phyloP scores from a whole-genome alignment of 306 rosid species.

The Lablab purpureus region DNA sequence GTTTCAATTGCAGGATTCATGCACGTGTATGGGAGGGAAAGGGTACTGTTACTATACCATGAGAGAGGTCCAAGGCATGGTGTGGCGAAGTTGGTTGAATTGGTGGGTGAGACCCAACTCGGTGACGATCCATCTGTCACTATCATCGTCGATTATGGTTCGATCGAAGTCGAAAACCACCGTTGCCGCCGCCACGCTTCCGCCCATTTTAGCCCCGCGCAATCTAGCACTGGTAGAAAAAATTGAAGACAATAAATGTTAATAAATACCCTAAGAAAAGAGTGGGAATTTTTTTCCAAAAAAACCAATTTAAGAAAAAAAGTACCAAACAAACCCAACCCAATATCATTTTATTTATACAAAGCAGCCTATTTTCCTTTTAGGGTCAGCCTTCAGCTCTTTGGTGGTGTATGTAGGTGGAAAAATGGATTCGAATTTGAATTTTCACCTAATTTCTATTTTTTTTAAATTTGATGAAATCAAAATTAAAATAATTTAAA shows the following conservation, averaged over 20 bases:
- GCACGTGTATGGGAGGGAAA: not conserved
- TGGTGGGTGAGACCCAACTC: constrained; percentile 66
- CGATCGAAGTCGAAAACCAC: constrained; percentile 80
- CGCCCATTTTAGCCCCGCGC: not conserved
- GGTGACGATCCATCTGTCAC: constrained; percentile 74
- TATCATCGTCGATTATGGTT: constrained; percentile 82
- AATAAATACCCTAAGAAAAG: not conserved
- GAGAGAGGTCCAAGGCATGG: constrained; percentile 78
- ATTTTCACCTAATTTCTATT: too few species aligned
- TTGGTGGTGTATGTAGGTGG: too few species aligned
- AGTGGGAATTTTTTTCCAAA: too few species aligned
- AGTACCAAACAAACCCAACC: too few species aligned
- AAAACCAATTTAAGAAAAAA: too few species aligned
- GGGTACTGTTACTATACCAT: constrained; percentile 52
- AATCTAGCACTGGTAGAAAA: not conserved
- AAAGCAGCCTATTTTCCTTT: too few species aligned
- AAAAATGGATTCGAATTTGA: too few species aligned
- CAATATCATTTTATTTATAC: too few species aligned
- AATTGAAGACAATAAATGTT: not conserved
- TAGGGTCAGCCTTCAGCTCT: too few species aligned
- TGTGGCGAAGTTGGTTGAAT: constrained; percentile 66
- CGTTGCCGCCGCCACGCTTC: not conserved
- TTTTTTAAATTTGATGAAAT: too few species aligned
- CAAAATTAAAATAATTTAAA: too few species aligned
- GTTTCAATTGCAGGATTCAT: not conserved